A percentile compares a stretch with the other conserved stretches of the same genome.
Conservation (phyloP, 352 stramenopile species). For the Phytophthora capsici region DNA sequence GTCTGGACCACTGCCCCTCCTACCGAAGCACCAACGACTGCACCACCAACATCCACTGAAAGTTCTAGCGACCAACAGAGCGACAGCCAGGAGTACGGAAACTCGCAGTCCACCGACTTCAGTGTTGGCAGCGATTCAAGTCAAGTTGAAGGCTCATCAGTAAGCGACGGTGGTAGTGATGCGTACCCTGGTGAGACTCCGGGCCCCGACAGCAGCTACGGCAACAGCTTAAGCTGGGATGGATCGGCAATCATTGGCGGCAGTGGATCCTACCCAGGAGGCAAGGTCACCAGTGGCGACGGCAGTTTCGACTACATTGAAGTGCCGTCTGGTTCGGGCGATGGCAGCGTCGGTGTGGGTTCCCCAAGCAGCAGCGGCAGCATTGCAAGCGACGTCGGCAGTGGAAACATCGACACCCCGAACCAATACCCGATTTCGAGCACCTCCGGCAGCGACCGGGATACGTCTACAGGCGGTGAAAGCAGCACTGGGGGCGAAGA, state of each 20-base stretch:
- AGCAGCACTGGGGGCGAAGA: slow-evolving; percentile 1
- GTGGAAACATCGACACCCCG: too few relatives aligned
- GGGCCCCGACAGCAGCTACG: slow-evolving; percentile 9
- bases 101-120: slow-evolving; percentile 1
- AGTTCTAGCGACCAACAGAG: slow-evolving; percentile 5
- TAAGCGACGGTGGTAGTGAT: neutral
- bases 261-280: slow-evolving; percentile 8
- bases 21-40: neutral
- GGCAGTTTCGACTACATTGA: slow-evolving; percentile 1
- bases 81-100: neutral
- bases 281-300: slow-evolving; percentile 13
- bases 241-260: slow-evolving; percentile 8
- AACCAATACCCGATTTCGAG: too few relatives aligned
- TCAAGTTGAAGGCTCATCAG: neutral
- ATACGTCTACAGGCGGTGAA: slow-evolving; percentile 1
- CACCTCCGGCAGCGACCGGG: slow-evolving; percentile 1
- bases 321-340: neutral
- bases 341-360: too few relatives aligned
- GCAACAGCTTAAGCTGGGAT: slow-evolving; percentile 18
- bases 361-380: too few relatives aligned
- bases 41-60: slow-evolving; percentile 1
- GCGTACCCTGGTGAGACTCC: neutral
- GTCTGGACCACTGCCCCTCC: slow-evolving; percentile 10
- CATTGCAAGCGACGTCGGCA: too few relatives aligned
- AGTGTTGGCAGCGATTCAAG: slow-evolving; percentile 13